These are phyloP conservation scores for Rhododendron molle DNA, from an alignment of 148 eudicot genomes.

Conservation along the genomic window DNA sequence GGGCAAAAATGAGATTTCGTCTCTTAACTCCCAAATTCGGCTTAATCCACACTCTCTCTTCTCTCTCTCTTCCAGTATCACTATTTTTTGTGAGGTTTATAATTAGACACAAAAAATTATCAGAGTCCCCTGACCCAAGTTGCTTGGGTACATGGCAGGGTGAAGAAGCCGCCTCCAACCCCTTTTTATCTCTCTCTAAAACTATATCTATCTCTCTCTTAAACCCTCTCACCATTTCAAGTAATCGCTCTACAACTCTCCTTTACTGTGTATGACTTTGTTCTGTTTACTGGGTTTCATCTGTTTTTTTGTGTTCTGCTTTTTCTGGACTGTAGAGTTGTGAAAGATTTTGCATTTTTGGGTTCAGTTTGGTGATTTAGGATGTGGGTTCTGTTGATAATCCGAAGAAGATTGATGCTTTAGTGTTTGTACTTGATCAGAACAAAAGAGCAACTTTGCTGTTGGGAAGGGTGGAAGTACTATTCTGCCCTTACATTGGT, in stretches of 20 bases:
- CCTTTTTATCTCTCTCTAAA: slow-evolving; percentile 1
- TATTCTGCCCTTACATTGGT: too few species aligned
- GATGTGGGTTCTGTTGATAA: slow-evolving; percentile 7
- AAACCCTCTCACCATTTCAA: not conserved
- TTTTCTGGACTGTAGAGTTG: not conserved
- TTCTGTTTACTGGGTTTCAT: slow-evolving; percentile 9
- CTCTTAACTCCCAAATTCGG: too few species aligned
- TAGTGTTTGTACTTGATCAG: not conserved
- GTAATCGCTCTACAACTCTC: slow-evolving; percentile 1
- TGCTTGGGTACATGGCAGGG: slow-evolving; percentile 7
- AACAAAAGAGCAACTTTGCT: not conserved
- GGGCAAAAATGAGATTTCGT: too few species aligned
- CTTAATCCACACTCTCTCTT: too few species aligned
- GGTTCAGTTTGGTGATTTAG: not conserved
- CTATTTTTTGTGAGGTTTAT: too few species aligned
- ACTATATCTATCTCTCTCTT: not conserved
- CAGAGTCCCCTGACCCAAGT: not conserved
- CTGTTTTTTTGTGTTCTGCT: not conserved
- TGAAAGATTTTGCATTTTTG: not conserved
- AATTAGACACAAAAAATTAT: not conserved
- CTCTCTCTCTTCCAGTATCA: too few species aligned
- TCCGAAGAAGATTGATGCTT: not conserved
- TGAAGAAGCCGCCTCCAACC: slow-evolving; percentile 16
- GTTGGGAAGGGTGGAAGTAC: not conserved
- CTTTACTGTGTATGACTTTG: not conserved